phyloP scores from a whole-genome alignment of 371 early-diverging fungal species.

The Sporodiniella umbellata region DNA sequence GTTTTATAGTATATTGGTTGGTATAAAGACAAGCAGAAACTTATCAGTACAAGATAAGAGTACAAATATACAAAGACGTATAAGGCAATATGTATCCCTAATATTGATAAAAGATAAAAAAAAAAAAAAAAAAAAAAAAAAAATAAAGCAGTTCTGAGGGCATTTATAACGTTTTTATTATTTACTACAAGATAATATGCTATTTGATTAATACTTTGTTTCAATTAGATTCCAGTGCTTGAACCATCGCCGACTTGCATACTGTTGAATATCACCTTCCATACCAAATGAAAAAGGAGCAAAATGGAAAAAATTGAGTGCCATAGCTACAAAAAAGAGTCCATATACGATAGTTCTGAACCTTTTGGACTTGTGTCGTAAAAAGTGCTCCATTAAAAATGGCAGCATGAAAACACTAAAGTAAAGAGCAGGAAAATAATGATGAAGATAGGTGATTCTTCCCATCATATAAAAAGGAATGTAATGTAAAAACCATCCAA shows the following conservation, averaged over 20 bases:
- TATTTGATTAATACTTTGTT: not conserved
- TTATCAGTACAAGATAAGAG: too few relatives aligned
- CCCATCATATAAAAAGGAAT: conserved; percentile 98
- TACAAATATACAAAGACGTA: too few relatives aligned
- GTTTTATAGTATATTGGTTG: too few relatives aligned
- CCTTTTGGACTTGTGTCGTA: conserved; percentile 1
- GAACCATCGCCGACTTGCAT: conserved; percentile 48
- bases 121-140: too few relatives aligned
- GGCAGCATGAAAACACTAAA: conserved; percentile 83
- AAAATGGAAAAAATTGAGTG: conserved; percentile 69
- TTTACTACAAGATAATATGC: too few relatives aligned
- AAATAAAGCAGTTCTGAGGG: too few relatives aligned
- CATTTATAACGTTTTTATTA: too few relatives aligned
- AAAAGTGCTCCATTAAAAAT: conserved; percentile 75
- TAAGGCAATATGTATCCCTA: too few relatives aligned
- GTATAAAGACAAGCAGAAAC: too few relatives aligned
- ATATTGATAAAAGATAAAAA: too few relatives aligned
- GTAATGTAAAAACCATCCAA: conserved; percentile 97
- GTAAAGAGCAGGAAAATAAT: conserved; percentile 98
- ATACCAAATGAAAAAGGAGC: conserved; percentile 87
- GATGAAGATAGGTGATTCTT: conserved; percentile 97
- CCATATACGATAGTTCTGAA: conserved; percentile 37
- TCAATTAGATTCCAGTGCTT: conserved; percentile 50
- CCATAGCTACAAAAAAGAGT: conserved; percentile 41
- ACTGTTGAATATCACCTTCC: conserved; percentile 61